Conservation (phyloP, 352 stramenopile species). For the Globisporangium paddicum region DNA sequence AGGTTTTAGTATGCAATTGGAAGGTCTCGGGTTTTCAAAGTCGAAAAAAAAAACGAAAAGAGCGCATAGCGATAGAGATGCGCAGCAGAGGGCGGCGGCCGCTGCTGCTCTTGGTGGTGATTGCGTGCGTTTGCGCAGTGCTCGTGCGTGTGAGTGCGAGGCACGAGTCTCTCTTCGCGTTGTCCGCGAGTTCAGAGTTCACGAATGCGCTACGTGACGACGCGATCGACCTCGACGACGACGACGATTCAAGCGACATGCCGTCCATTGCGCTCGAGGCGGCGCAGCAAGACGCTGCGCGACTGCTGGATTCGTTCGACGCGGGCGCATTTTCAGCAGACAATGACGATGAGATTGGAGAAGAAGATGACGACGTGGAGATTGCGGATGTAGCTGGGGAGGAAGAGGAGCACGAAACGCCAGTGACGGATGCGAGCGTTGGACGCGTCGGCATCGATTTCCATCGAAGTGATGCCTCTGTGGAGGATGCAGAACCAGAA, state of each 20-base stretch:
- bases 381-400: neutral
- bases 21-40: no score
- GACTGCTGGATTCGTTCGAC: slow-evolving; percentile 6
- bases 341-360: neutral
- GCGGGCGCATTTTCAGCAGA: neutral
- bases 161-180: neutral
- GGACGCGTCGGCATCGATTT: neutral
- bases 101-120: neutral
- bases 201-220: neutral
- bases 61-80: neutral
- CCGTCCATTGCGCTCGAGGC: slow-evolving; percentile 9
- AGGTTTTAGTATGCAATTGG: no score
- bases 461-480: neutral
- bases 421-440: neutral
- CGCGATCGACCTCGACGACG: neutral
- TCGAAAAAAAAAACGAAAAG: neutral
- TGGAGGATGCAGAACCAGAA: neutral
- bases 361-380: neutral
- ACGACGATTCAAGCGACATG: neutral
- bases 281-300: slow-evolving; percentile 9
- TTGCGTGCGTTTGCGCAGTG: neutral
- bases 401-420: neutral
- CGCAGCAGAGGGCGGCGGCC: neutral
- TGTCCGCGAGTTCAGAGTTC: neutral
- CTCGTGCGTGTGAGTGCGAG: neutral